A percentile compares a stretch with the other conserved stretches of the same genome.
Evolutionary conservation across 768 basidiomycete genomes (phyloP).

Genomic region (Naganishia vaughanmartiniae): DNA sequence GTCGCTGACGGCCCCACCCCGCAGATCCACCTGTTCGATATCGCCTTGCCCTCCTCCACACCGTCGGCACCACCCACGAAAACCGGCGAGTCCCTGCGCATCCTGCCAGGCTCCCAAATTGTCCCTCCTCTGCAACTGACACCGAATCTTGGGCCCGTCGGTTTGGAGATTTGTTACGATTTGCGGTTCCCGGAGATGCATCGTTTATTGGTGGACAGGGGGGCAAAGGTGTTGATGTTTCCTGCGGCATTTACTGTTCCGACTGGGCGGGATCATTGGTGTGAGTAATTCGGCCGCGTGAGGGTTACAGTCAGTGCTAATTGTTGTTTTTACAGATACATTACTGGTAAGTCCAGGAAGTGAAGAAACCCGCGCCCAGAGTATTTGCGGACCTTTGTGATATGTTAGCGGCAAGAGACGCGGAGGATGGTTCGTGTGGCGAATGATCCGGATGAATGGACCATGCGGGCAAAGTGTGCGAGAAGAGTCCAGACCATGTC

Average conservation of each 20-base stretch:
- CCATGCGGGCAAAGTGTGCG: no score
- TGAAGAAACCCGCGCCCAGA: no score
- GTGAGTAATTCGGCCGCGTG: slow-evolving; percentile 27
- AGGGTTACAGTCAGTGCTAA: neutral
- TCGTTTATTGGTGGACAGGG: slow-evolving; percentile 37
- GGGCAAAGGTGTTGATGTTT: slow-evolving; percentile 42
- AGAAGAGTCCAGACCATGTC: no score
- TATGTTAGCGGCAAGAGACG: no score
- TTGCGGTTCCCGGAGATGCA: slow-evolving; percentile 49
- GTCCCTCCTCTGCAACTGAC: slow-evolving; percentile 35
- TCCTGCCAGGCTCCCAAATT: slow-evolving; percentile 39
- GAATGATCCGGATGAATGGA: no score
- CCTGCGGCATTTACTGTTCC: slow-evolving; percentile 49
- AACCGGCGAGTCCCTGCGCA: slow-evolving; percentile 41
- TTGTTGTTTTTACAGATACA: slow-evolving; percentile 29
- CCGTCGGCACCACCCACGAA: slow-evolving; percentile 33
- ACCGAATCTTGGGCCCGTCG: slow-evolving; percentile 39
- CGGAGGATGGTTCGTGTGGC: no score
- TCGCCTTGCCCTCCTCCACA: slow-evolving; percentile 35
- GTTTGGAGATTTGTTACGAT: slow-evolving; percentile 50
- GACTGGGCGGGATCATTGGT: slow-evolving; percentile 49
- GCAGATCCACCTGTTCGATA: slow-evolving; percentile 48
- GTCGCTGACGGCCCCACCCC: neutral
- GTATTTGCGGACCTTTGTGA: no score
- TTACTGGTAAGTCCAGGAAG: slow-evolving; percentile 29